Base-by-base conservation (phyloP, 2,329 filamentous ascomycete genomes). In the Colletotrichum coccodes region DNA sequence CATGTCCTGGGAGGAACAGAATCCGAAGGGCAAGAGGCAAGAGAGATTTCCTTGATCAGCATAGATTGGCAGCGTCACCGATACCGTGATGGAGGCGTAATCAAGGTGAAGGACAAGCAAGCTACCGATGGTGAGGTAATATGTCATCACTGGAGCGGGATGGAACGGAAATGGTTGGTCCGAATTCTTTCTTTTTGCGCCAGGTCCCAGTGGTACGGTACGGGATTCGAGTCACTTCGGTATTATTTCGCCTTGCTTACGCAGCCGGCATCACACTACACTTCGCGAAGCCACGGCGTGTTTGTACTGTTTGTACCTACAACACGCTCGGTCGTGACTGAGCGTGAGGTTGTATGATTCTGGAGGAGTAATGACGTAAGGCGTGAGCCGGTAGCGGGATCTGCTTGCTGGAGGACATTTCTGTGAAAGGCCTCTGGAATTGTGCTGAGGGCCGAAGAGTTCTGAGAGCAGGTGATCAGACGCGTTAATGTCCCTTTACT, bases 121-220 rank as follows among this genome's bases (percentile, higher is more conserved):
- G n/a, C 26, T n/a, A 26, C n/a, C 21, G 56, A 49, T 14, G 44
- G 62, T 68, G 60, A 68, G 60, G 65, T 65, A 68, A 64, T 65
- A 46, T 44, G 38, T 26, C 54, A 18, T 34, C 49, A 23, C 28
- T n/a, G 26, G 32, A n/a, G 36, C 52, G 26, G 26, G 26, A 32
- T 58, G 40, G 36, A 38, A 28, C 30, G 7, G 12, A 38, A 40
- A 16, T 6, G 30, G 30, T 21, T 56, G 50, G 53, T 50, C 58
- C 40, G 53, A 32, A 34, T 28, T 23, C n/a, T 11, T 46, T 18
- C 7, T 4, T 3, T 32, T 21, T 30, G 4, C 21, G 34, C 26
- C n/a, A 26, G n/a, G 38, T 38, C 4, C 53, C 53, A 23, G 49
- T 34, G 40, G 56, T 58, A 34, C 56, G 38, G 56, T 30, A 42